Percentiles rank a stretch among this genome's conserved stretches.
Evolutionary conservation across 2,329 filamentous ascomycete genomes (phyloP).

Genomic region (Elsinoe necatrix): DNA sequence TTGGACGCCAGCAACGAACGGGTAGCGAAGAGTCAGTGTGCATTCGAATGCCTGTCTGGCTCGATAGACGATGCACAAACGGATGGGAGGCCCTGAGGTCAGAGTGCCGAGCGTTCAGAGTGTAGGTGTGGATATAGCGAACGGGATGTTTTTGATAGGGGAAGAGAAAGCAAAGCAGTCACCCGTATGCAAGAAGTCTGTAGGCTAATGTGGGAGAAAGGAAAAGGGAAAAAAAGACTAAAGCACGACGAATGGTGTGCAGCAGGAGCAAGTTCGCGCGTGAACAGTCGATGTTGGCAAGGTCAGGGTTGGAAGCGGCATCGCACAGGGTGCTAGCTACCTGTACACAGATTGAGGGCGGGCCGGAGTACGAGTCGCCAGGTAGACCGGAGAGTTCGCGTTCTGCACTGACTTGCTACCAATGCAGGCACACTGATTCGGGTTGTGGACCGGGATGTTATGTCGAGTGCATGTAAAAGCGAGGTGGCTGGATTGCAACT

Average conservation of each 20-base stretch:
- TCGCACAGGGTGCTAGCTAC: conserved; percentile 1
- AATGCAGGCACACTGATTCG: conserved; percentile 11
- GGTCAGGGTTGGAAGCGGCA: conserved; percentile 4
- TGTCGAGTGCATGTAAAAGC: background rate
- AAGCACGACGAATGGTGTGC: background rate
- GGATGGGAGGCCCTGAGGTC: background rate
- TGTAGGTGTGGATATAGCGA: background rate
- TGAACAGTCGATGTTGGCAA: conserved; percentile 10
- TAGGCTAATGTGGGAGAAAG: conserved; percentile 15
- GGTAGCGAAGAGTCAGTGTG: conserved; percentile 8
- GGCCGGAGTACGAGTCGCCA: conserved; percentile 9
- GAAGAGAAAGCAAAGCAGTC: background rate
- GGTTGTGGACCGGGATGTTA: background rate
- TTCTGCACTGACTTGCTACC: background rate
- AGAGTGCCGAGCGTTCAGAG: conserved; percentile 1
- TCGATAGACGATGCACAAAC: background rate
- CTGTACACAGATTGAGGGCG: conserved; percentile 10
- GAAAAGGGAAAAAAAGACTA: conserved; percentile 4
- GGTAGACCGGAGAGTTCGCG: background rate
- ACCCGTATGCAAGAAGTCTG: background rate
- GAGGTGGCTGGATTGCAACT: conserved; percentile 11
- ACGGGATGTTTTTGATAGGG: background rate
- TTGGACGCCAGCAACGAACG: conserved; percentile 1
- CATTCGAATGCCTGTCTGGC: conserved; percentile 9
- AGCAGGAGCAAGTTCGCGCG: background rate